A percentile compares a stretch with the other conserved stretches of the same genome.
These are phyloP conservation scores for Hortiboletus campestris DNA, from an alignment of 768 basidiomycete genomes.

Conservation along the genomic window DNA sequence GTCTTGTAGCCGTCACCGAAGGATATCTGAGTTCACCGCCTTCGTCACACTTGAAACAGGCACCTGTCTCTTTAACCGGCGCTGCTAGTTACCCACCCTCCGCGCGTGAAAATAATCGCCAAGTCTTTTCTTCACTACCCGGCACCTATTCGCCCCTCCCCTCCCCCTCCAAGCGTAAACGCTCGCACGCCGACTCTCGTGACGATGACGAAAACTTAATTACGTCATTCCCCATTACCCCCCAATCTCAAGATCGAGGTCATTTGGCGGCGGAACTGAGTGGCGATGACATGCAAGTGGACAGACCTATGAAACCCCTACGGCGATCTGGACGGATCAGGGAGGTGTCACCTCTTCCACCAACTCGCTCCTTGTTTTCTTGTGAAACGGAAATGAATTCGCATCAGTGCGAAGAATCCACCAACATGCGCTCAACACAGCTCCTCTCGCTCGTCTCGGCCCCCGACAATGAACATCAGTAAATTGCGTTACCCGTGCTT, in stretches of 20 bases:
- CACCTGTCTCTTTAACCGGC: conserved; percentile 20
- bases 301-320: conserved; percentile 37
- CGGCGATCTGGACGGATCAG: conserved; percentile 33
- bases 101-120: conserved; percentile 54
- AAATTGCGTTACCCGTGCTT: conserved; percentile 17
- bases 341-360: conserved; percentile 26
- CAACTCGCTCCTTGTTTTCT: conserved; percentile 23
- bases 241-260: conserved; percentile 25
- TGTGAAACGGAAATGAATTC: conserved; percentile 34
- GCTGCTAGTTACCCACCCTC: conserved; percentile 45
- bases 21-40: conserved; percentile 53
- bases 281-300: conserved; percentile 29
- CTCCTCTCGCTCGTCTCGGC: conserved; percentile 17
- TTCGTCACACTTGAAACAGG: conserved; percentile 31
- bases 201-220: conserved; percentile 21
- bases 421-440: conserved; percentile 20
- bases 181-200: conserved; percentile 20
- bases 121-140: conserved; percentile 41
- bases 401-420: conserved; percentile 22
- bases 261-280: conserved; percentile 22
- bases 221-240: conserved; percentile 13
- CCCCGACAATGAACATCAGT: conserved; percentile 25
- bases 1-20: conserved; percentile 52
- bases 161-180: conserved; percentile 39
- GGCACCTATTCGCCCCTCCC: conserved; percentile 31